These are phyloP conservation scores for Pleoardoris graminearum DNA, from an alignment of 2,329 filamentous ascomycete species.

Conservation along the genomic window DNA sequence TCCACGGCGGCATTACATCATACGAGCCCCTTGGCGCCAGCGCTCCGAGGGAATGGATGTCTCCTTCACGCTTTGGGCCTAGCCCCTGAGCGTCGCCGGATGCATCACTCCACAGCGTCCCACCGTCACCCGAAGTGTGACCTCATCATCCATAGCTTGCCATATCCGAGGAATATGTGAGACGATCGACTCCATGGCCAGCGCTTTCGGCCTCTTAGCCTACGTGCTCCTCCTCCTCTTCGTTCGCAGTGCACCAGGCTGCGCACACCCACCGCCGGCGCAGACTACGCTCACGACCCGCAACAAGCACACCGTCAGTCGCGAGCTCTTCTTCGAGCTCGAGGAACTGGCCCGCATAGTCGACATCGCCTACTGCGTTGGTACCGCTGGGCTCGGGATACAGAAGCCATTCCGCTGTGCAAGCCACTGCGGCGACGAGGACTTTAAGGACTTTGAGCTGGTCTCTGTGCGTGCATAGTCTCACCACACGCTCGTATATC, in stretches of 20 bases:
- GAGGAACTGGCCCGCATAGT: constrained; percentile 89
- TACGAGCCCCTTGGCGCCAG: constrained; percentile 10
- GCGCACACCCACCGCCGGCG: constrained; percentile 32
- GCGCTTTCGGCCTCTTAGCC: constrained; percentile 22
- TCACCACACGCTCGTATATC: background rate
- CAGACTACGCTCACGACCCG: constrained; percentile 23
- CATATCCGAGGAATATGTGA: constrained; percentile 34
- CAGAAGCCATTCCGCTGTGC: constrained; percentile 80
- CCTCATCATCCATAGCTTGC: constrained; percentile 20
- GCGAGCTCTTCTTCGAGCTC: constrained; percentile 73
- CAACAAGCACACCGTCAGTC: constrained; percentile 55
- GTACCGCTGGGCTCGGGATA: constrained; percentile 80
- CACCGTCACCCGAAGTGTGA: constrained; percentile 17
- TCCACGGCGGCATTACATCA: constrained; percentile 17
- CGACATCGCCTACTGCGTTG: constrained; percentile 93
- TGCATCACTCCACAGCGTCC: background rate
- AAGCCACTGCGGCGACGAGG: constrained; percentile 77
- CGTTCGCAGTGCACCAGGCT: constrained; percentile 14
- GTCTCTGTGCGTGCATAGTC: constrained; percentile 56
- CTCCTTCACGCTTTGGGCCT: background rate
- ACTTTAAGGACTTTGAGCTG: constrained; percentile 80
- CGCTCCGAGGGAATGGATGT: background rate
- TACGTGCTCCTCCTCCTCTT: constrained; percentile 20
- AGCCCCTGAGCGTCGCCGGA: background rate
- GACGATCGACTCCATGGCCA: constrained; percentile 20